Evolutionary conservation across 2,329 filamentous ascomycete species (phyloP).

Genomic region (Calonectria honghensis): DNA sequence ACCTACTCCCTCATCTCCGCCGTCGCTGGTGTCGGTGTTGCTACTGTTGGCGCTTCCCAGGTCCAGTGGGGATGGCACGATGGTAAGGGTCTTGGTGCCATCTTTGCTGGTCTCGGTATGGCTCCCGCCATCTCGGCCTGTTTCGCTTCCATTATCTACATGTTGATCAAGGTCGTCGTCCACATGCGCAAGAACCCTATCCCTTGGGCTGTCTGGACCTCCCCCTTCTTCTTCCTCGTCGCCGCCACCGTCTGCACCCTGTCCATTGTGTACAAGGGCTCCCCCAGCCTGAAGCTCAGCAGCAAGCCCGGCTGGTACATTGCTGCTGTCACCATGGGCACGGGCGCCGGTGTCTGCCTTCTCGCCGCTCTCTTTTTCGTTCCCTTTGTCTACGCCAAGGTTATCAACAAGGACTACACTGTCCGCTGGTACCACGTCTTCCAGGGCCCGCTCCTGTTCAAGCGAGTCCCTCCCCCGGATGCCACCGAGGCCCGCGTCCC

Average conservation of each 20-base stretch:
- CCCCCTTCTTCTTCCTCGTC: constrained; percentile 86
- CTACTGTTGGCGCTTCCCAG: constrained; percentile 75
- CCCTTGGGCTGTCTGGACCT: constrained; percentile 82
- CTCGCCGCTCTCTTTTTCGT: constrained; percentile 83
- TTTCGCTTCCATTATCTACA: constrained; percentile 81
- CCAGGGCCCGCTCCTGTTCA: constrained; percentile 78
- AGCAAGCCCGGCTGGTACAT: constrained; percentile 80
- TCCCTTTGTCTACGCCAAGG: constrained; percentile 78
- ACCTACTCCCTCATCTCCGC: constrained; percentile 83
- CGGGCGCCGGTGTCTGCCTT: constrained; percentile 75
- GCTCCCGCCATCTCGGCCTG: constrained; percentile 79
- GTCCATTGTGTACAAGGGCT: constrained; percentile 88
- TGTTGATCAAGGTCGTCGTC: constrained; percentile 78
- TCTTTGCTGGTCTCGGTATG: constrained; percentile 82
- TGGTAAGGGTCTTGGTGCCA: constrained; percentile 81
- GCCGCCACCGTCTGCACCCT: constrained; percentile 84
- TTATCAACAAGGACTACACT: constrained; percentile 80
- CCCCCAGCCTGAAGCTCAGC: constrained; percentile 66
- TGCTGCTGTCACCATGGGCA: constrained; percentile 79
- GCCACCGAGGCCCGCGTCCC: constrained; percentile 76
- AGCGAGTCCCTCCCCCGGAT: constrained; percentile 72
- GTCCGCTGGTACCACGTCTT: constrained; percentile 79
- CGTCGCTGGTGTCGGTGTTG: constrained; percentile 81
- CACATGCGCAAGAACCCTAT: constrained; percentile 83
- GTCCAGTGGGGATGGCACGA: constrained; percentile 82